Base-by-base conservation (phyloP, 2,329 filamentous ascomycete genomes). In the Fusarium euwallaceae region DNA sequence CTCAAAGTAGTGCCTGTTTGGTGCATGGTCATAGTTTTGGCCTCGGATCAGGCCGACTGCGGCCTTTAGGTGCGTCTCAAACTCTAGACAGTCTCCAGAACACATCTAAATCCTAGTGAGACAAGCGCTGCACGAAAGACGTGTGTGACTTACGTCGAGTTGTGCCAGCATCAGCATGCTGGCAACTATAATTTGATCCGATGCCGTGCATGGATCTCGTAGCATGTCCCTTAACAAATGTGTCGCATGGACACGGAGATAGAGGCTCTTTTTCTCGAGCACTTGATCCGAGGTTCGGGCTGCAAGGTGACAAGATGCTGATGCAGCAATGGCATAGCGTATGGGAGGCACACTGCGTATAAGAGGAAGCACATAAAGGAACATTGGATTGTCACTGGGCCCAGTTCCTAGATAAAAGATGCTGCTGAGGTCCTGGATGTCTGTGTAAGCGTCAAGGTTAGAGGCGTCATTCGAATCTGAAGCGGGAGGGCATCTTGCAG, bases 121-220 rank as follows among this genome's bases (percentile, higher is more conserved):
- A 22, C 34, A 20, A 29, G 14, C 0, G 4, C 24, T 16, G 2
- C 6, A 27, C 16, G 4, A 4, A 14, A 27, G 2, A 1, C 4
- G 6, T 9, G 3, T 1, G 16, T 16, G 16, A 2, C 68, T 36
- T 37, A 70, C 68, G n/a, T 71, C 68, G 16, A 71, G 66, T 9
- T 71, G 69, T 1, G 69, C 69, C 1, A 71, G 17, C 69, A 71
- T 70, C 20, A 71, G 6, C 8, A 71, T 66, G 6, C 69, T 71
- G 1, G 66, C 69, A 0, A 71, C 16, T 6, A 71, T 36, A 0
- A 8, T 41, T 9, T 71, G 69, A 4, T 71, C 69, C 4, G 32
- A 17, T 4, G 12, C 37, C 4, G 22, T 4, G 2, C 0, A 20
- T 0, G 37, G 27, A 1, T 4, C 20, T 32, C 61, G 43, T 0